phyloP scores from a whole-genome alignment of 208 protist genomes.

The Acanthamoeba castellanii region DNA sequence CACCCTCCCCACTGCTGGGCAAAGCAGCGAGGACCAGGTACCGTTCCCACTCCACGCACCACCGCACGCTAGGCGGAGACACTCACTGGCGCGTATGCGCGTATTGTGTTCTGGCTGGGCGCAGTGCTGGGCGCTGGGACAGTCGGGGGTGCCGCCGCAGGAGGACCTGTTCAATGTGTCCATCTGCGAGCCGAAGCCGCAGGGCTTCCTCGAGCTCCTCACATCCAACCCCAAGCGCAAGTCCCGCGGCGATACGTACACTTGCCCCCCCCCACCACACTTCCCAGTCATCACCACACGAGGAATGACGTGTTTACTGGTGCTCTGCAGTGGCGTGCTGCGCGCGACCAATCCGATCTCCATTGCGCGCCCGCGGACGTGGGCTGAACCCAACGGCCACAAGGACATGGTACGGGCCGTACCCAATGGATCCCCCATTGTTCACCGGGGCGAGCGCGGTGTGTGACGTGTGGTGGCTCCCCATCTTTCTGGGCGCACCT shows the following conservation, averaged over 20 bases:
- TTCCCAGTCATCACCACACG: too few relatives aligned
- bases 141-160: slow-evolving; percentile 74
- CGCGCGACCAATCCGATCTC: slow-evolving; percentile 38
- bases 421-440: too few relatives aligned
- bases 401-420: neutral
- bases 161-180: slow-evolving; percentile 78
- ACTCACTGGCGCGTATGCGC: neutral
- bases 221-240: neutral
- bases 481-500: too few relatives aligned
- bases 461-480: too few relatives aligned
- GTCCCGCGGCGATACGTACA: slow-evolving; percentile 9
- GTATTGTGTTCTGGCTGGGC: neutral
- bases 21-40: slow-evolving; percentile 11
- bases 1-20: neutral
- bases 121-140: slow-evolving; percentile 64
- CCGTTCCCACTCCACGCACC: neutral
- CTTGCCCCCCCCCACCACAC: neutral
- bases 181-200: slow-evolving; percentile 70
- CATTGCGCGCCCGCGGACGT: neutral
- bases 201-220: slow-evolving; percentile 47
- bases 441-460: too few relatives aligned
- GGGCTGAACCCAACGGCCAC: neutral
- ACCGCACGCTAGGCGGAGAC: neutral
- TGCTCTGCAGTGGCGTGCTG: neutral
- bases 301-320: neutral